Evolutionary conservation across 768 basidiomycete genomes (phyloP), one percentile per base, ranked within the genome.

Genomic region (Russula compacta): DNA sequence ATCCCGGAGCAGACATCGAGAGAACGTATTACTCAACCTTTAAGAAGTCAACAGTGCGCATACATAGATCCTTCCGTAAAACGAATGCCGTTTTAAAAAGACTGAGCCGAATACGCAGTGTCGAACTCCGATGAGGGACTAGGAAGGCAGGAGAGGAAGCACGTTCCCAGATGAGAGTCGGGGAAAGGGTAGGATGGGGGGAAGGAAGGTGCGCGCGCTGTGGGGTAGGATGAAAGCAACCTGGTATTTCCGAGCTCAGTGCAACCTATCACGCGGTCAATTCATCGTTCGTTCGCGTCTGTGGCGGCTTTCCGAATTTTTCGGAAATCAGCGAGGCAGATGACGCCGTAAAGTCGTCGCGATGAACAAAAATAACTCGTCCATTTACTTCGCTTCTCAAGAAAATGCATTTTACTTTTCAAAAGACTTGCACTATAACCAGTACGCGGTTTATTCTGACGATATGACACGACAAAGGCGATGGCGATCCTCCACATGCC

Each of bases 1-100:
- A 66, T 29, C 64, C 60, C 10, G 60, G 49, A 19, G 57, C 48
- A 50, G 66, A 65, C 66, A 66, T 66, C 36, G 54, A 29, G 49
- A 3, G 39, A 50, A 50, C 46, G 24, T 48, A 19, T 44, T 62
- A 51, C 36, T 53, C 58, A 46, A 44, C 50, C 44, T 53, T 38
- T 24, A 1, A 43, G 17, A 11, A 29, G 40, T 50, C 24, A 36
- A 58, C 35, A 58, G 53, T 15, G 56, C 43, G 42, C 35, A 50
- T 55, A 19, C 62, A 62, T 62, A 53, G 61, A 48, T 62, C 33
- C n/a, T 32, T 32, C 4, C 29, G 21, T 51, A 43, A 53, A 39
- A 53, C 21, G 39, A 36, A 36, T 39, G 56, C 10, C 39, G 56
- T 40, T 50, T 17, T 29, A 33, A 40, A 48, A 48, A 21, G 21